These are phyloP conservation scores for Daldinia loculata DNA, from an alignment of 495 filamentous ascomycete species.

Conservation along the genomic window DNA sequence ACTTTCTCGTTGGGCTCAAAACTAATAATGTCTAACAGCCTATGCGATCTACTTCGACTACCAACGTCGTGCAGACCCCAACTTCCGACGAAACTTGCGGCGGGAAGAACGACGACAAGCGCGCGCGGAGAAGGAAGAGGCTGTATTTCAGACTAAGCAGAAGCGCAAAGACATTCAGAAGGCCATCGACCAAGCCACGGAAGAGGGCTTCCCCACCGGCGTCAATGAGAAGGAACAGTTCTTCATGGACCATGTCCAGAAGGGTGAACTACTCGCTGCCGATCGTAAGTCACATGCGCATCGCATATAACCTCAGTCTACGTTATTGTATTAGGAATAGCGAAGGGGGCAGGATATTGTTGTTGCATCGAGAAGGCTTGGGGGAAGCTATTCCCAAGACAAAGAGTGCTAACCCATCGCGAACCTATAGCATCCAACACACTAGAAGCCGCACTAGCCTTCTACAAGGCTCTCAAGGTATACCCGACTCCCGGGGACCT, in stretches of 20 bases:
- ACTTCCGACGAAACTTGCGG: constrained; percentile 86
- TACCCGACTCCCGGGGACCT: constrained; percentile 93
- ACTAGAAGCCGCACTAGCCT: constrained; percentile 87
- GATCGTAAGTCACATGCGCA: constrained; percentile 51
- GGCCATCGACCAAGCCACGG: constrained; percentile 78
- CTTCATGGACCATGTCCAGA: constrained; percentile 94
- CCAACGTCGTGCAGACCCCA: constrained; percentile 82
- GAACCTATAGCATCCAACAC: constrained; percentile 68
- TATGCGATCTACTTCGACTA: constrained; percentile 96
- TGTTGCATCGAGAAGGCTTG: not conserved
- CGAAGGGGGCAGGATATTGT: not conserved
- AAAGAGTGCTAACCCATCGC: constrained; percentile 31
- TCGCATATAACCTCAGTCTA: not conserved
- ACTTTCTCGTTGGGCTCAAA: constrained; percentile 66
- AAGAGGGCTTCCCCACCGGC: constrained; percentile 88
- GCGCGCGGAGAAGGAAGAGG: constrained; percentile 79
- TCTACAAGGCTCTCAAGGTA: constrained; percentile 98
- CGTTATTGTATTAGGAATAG: not conserved
- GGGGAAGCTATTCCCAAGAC: constrained; percentile 4
- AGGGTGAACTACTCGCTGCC: constrained; percentile 76
- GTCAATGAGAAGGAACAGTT: constrained; percentile 83
- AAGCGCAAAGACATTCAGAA: constrained; percentile 77
- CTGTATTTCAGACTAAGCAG: constrained; percentile 68
- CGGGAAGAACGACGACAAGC: constrained; percentile 80
- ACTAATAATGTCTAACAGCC: constrained; percentile 49